A percentile compares a stretch with the other conserved stretches of the same genome.
Evolutionary conservation across 1,139 yeast genomes (phyloP).

Genomic region (Pichia kudriavzevii): DNA sequence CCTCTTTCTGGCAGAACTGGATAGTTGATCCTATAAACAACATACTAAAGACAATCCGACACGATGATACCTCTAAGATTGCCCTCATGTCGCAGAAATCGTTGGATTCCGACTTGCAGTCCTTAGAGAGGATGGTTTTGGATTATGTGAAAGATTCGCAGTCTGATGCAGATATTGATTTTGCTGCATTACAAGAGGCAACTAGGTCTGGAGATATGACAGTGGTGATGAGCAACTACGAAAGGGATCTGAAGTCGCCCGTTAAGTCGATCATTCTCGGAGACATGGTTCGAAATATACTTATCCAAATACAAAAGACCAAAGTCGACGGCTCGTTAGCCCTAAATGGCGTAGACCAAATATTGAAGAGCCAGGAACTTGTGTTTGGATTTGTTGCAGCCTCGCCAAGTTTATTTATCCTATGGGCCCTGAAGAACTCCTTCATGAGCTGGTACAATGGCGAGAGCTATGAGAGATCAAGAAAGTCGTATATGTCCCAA

Average conservation of each 20-base stretch:
- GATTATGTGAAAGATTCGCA: constrained; percentile 52
- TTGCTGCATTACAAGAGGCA: constrained; percentile 33
- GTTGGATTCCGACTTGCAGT: constrained; percentile 65
- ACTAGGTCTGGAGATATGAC: constrained; percentile 37
- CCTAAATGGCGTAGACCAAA: constrained; percentile 80
- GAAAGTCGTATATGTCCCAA: constrained; percentile 12
- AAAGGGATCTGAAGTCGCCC: constrained; percentile 65
- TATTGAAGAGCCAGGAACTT: constrained; percentile 83
- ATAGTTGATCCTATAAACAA: constrained; percentile 67
- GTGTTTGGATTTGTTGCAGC: constrained; percentile 89
- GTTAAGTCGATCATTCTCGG: constrained; percentile 59
- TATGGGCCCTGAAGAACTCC: constrained; percentile 35
- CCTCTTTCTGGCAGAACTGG: constrained; percentile 77
- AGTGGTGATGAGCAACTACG: constrained; percentile 72
- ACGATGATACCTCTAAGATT: constrained; percentile 64
- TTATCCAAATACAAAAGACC: constrained; percentile 89
- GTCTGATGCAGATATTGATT: constrained; percentile 23
- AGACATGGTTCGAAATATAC: constrained; percentile 61
- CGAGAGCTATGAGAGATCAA: constrained; percentile 1
- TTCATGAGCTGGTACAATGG: constrained; percentile 12
- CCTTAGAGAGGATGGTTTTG: constrained; percentile 80
- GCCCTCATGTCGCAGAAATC: constrained; percentile 78
- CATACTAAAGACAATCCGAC: constrained; percentile 71
- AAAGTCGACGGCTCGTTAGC: constrained; percentile 94
- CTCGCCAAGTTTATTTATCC: constrained; percentile 65